A percentile compares a stretch with the other conserved stretches of the same genome.
phyloP scores from a whole-genome alignment of 2,329 filamentous ascomycete genomes.

The Arthrobotrys conoides region DNA sequence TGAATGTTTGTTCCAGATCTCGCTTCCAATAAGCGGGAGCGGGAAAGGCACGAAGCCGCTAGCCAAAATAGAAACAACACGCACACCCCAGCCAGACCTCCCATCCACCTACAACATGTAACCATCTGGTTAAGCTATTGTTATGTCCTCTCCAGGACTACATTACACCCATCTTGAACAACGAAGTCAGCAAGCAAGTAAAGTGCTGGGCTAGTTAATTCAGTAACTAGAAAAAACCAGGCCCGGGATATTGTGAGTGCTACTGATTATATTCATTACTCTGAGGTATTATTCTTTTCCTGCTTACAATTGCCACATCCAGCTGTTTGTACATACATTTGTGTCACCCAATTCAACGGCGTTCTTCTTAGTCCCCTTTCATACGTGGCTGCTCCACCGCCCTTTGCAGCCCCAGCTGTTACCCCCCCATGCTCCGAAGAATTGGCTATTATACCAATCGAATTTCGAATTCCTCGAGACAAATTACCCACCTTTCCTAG shows the following conservation, averaged over 20 bases:
- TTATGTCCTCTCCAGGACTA: too few relatives aligned
- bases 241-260: too few relatives aligned
- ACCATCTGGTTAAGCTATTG: too few relatives aligned
- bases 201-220: not conserved
- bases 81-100: slow-evolving; percentile 22
- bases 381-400: slow-evolving; percentile 59
- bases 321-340: slow-evolving; percentile 19
- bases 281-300: slow-evolving; percentile 46
- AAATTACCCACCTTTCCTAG: not conserved
- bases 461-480: slow-evolving; percentile 20
- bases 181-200: not conserved
- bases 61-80: slow-evolving; percentile 61
- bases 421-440: slow-evolving; percentile 5
- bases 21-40: slow-evolving; percentile 61
- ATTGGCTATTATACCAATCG: slow-evolving; percentile 38
- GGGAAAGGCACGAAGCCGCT: slow-evolving; percentile 61
- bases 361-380: slow-evolving; percentile 34
- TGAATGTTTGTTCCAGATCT: slow-evolving; percentile 56
- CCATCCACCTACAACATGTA: slow-evolving; percentile 17
- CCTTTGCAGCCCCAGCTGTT: slow-evolving; percentile 38
- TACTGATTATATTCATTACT: not conserved
- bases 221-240: not conserved
- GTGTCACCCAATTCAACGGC: slow-evolving; percentile 45
- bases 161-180: not conserved
- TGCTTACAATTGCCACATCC: slow-evolving; percentile 56